Conservation (phyloP, 1,139 yeast genomes). For the Zygoascus meyerae region DNA sequence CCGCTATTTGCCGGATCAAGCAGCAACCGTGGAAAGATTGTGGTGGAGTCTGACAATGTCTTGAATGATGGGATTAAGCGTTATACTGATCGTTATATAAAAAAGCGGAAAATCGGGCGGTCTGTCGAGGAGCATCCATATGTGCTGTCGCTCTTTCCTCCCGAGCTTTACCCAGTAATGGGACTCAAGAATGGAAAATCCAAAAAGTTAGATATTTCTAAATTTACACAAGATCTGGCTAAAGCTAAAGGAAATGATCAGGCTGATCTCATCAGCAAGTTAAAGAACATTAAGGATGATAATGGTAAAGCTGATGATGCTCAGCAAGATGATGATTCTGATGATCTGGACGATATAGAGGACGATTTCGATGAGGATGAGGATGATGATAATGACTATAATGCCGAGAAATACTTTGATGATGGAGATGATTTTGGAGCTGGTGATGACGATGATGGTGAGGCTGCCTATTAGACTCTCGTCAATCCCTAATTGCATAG, state of each 20-base stretch:
- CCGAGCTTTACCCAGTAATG: slow-evolving; percentile 70
- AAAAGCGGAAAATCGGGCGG: slow-evolving; percentile 67
- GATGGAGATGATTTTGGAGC: slow-evolving; percentile 44
- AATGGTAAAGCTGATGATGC: slow-evolving; percentile 42
- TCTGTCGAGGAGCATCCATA: slow-evolving; percentile 83
- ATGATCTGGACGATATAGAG: slow-evolving; percentile 66
- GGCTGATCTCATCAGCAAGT: slow-evolving; percentile 35
- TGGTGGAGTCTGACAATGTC: slow-evolving; percentile 27
- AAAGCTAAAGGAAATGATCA: slow-evolving; percentile 48
- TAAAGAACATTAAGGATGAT: slow-evolving; percentile 19
- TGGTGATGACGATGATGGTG: slow-evolving; percentile 51
- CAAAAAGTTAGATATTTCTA: slow-evolving; percentile 27
- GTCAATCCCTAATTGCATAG: background rate
- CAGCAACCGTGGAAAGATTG: slow-evolving; percentile 20
- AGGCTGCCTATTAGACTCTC: slow-evolving; percentile 53
- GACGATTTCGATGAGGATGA: slow-evolving; percentile 75
- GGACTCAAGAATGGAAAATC: slow-evolving; percentile 47
- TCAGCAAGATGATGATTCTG: slow-evolving; percentile 44
- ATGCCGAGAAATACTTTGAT: slow-evolving; percentile 51
- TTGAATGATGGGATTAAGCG: slow-evolving; percentile 33
- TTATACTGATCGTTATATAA: slow-evolving; percentile 42
- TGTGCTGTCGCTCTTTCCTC: slow-evolving; percentile 54
- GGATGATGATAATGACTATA: slow-evolving; percentile 71
- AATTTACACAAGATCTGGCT: slow-evolving; percentile 28
- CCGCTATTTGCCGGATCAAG: slow-evolving; percentile 70